Conservation (phyloP, 805 yeast species). For the Hanseniaspora opuntiae region DNA sequence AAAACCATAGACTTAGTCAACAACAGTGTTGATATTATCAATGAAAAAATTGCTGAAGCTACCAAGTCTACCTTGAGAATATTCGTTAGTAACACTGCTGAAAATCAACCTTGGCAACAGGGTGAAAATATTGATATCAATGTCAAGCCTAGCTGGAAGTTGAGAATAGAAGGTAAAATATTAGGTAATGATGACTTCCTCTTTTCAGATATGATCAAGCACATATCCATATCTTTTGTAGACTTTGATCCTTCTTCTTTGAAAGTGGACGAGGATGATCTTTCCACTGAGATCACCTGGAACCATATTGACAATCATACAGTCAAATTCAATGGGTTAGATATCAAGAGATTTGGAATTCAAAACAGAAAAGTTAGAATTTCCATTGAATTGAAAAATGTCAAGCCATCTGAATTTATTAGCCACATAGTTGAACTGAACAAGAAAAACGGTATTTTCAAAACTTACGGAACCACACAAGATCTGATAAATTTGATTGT, state of each 20-base stretch:
- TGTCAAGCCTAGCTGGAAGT: conserved; percentile 57
- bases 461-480: conserved; percentile 65
- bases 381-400: conserved; percentile 68
- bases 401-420: conserved; percentile 44
- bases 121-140: neutral
- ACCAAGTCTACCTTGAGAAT: conserved; percentile 58
- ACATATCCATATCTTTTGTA: conserved; percentile 64
- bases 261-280: conserved; percentile 22
- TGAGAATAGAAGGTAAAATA: conserved; percentile 76
- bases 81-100: conserved; percentile 66
- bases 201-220: conserved; percentile 69
- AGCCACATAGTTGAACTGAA: conserved; percentile 48
- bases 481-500: conserved; percentile 68
- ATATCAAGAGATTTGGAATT: conserved; percentile 66
- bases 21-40: conserved; percentile 20
- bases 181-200: conserved; percentile 41
- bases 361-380: conserved; percentile 53
- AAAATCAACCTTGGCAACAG: conserved; percentile 81
- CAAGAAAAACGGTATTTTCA: conserved; percentile 38
- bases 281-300: conserved; percentile 64
- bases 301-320: conserved; percentile 41
- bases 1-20: conserved; percentile 12
- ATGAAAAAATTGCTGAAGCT: conserved; percentile 16
- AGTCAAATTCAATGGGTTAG: conserved; percentile 75
- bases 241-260: conserved; percentile 24